Conservation (phyloP, 2,329 filamentous ascomycete genomes). For the Neoascochyta sp. region DNA sequence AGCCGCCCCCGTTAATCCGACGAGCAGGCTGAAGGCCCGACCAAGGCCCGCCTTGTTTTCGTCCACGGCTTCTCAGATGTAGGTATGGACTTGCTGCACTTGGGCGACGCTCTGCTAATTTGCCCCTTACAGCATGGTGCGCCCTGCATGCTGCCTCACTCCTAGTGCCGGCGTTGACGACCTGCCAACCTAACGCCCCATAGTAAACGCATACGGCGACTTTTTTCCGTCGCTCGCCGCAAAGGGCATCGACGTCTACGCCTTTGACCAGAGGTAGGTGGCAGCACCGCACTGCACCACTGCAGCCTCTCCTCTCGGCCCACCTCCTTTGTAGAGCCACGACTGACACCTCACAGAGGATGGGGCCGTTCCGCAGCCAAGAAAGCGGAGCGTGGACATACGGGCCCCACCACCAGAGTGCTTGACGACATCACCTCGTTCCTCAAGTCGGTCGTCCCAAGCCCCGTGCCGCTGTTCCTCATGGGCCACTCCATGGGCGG, state of each 20-base stretch:
- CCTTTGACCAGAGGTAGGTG: conserved; percentile 72
- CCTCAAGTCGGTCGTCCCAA: conserved; percentile 57
- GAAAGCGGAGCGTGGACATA: conserved; percentile 63
- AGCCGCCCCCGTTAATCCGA: no score
- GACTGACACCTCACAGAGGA: conserved; percentile 49
- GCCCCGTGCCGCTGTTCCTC: conserved; percentile 65
- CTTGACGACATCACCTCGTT: conserved; percentile 77
- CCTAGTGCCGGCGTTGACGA: no score
- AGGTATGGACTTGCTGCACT: no score
- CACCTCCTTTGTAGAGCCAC: no score
- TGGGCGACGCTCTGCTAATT: no score
- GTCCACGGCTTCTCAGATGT: conserved; percentile 81
- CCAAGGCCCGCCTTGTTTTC: conserved; percentile 71
- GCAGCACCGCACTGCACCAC: no score
- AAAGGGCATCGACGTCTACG: conserved; percentile 69
- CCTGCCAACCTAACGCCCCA: conserved; percentile 19
- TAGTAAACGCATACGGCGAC: conserved; percentile 67
- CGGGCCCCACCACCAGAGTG: conserved; percentile 69
- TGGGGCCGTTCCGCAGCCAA: conserved; percentile 73
- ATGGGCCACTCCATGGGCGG: conserved; percentile 93
- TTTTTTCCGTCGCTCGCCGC: conserved; percentile 69
- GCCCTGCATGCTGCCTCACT: no score
- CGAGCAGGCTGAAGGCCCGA: conserved; percentile 51
- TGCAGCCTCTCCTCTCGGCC: no score
- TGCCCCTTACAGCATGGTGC: conserved; percentile 13